These are phyloP conservation scores for Leishmania gerbilli DNA, from an alignment of 208 protist genomes.

Conservation along the genomic window DNA sequence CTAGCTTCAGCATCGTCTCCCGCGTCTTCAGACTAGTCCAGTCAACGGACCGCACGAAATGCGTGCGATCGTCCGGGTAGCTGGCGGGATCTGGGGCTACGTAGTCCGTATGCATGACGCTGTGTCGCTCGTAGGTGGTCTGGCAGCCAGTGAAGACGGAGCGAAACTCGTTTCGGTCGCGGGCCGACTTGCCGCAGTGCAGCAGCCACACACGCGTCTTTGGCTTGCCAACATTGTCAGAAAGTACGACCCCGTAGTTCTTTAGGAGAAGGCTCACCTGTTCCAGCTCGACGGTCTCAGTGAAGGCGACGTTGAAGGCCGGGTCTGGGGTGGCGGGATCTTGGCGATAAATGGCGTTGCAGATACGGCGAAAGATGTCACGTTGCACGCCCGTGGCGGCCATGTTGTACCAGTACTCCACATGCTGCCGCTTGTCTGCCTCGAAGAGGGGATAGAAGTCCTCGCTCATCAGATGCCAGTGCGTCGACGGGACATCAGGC, in stretches of 20 bases:
- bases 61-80: slow-evolving; percentile 58
- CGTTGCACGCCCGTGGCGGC: slow-evolving; percentile 69
- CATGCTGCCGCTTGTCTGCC: slow-evolving; percentile 32
- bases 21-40: slow-evolving; percentile 62
- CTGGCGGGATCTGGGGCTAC: slow-evolving; percentile 46
- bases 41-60: slow-evolving; percentile 70
- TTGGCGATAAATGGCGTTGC: slow-evolving; percentile 65
- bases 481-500: slow-evolving; percentile 48
- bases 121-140: slow-evolving; percentile 43
- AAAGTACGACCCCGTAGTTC: slow-evolving; percentile 58
- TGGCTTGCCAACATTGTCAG: slow-evolving; percentile 57
- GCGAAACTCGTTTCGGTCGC: slow-evolving; percentile 64
- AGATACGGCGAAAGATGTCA: slow-evolving; percentile 79
- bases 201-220: slow-evolving; percentile 70
- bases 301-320: slow-evolving; percentile 33
- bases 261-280: slow-evolving; percentile 66
- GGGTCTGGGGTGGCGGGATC: slow-evolving; percentile 41
- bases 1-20: slow-evolving; percentile 35
- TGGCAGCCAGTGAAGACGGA: slow-evolving; percentile 83
- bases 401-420: slow-evolving; percentile 93
- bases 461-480: slow-evolving; percentile 89
- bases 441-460: slow-evolving; percentile 71
- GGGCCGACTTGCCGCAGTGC: slow-evolving; percentile 34
- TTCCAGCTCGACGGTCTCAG: slow-evolving; percentile 37
- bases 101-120: slow-evolving; percentile 74